Evolutionary conservation across 1,139 yeast genomes (phyloP).

Genomic region (Lipomyces yarrowii): DNA sequence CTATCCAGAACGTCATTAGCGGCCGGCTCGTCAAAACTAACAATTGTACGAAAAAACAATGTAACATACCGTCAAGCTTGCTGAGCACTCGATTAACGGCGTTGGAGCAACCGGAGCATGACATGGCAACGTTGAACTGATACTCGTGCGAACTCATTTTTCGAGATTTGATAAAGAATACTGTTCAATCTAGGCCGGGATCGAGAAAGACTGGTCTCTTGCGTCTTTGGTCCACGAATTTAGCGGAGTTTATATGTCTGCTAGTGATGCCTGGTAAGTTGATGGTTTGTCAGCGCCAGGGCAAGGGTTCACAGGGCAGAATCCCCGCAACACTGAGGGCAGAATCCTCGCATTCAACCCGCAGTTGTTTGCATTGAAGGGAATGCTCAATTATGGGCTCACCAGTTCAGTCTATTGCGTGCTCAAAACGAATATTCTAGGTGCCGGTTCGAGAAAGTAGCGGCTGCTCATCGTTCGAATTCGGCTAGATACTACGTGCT

Average conservation of each 20-base stretch:
- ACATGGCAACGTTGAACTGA: conserved; percentile 41
- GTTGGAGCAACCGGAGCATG: conserved; percentile 68
- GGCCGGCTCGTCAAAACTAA: neutral
- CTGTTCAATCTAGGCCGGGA: too few relatives aligned
- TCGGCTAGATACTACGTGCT: too few relatives aligned
- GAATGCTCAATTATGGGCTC: neutral
- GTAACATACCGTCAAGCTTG: conserved; percentile 55
- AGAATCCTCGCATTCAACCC: neutral
- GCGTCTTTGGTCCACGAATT: neutral
- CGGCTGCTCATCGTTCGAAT: neutral
- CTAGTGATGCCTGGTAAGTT: too few relatives aligned
- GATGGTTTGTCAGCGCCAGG: neutral
- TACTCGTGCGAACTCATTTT: conserved; percentile 33
- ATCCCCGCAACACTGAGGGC: neutral
- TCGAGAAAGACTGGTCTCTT: too few relatives aligned
- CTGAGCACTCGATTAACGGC: conserved; percentile 82
- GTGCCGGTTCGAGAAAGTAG: neutral
- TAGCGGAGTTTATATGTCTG: neutral
- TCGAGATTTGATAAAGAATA: neutral
- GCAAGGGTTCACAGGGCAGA: neutral
- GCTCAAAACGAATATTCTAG: neutral
- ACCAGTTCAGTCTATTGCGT: neutral
- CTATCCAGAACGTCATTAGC: conserved; percentile 12
- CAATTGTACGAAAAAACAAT: neutral
- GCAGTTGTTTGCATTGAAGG: too few relatives aligned